Percentiles rank a stretch among this genome's conserved stretches.
These are phyloP conservation scores for Candida qinlingensis DNA, from an alignment of 805 yeast species.

Conservation along the genomic window DNA sequence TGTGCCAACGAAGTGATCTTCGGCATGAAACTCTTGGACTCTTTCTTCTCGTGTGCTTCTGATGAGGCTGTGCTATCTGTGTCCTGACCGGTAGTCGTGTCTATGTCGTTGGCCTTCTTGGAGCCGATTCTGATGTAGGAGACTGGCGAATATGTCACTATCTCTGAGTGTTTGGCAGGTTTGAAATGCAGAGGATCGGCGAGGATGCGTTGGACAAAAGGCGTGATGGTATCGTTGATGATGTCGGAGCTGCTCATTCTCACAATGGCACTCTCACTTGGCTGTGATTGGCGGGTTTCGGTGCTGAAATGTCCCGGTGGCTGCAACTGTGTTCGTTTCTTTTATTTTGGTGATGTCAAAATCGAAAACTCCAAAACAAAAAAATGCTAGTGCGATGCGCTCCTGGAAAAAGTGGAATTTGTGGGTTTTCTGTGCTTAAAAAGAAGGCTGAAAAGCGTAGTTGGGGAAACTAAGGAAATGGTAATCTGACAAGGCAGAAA, in stretches of 20 bases:
- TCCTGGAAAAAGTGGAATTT: no score
- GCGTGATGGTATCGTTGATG: constrained; percentile 34
- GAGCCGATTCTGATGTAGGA: constrained; percentile 36
- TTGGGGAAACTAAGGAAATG: no score
- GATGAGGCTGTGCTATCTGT: not conserved
- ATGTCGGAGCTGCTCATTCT: constrained; percentile 22
- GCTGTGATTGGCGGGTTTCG: not conserved
- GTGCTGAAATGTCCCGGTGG: not conserved
- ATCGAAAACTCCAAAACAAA: not conserved
- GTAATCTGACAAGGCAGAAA: no score
- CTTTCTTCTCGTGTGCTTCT: not conserved
- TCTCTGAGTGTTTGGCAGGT: constrained; percentile 52
- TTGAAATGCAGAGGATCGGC: constrained; percentile 60
- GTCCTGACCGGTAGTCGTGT: constrained; percentile 3
- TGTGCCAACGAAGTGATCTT: constrained; percentile 19
- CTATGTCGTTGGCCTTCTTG: not conserved
- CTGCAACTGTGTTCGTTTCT: not conserved
- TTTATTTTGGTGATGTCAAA: not conserved
- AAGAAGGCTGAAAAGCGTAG: no score
- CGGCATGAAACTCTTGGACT: constrained; percentile 5
- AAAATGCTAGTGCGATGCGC: no score
- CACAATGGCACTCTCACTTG: not conserved
- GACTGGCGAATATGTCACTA: constrained; percentile 39
- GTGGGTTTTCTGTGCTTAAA: no score
- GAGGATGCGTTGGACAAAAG: constrained; percentile 58